Evolutionary conservation across 768 basidiomycete genomes (phyloP), one percentile per base, ranked within the genome.

Genomic region (Tricholoma furcatifolium): DNA sequence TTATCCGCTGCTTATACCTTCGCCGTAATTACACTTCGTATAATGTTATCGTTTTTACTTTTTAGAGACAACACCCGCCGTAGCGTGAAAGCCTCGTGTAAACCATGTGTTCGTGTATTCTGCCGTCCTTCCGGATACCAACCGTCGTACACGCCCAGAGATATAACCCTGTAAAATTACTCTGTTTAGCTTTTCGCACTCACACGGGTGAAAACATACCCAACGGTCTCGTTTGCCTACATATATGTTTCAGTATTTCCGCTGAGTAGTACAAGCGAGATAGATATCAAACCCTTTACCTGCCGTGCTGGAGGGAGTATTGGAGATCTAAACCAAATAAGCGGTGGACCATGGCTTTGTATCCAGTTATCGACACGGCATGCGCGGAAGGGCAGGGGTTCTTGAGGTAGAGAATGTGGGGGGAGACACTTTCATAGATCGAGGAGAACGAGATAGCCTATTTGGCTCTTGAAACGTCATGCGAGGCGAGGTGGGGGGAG

Each of bases 1-100:
- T 60, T 56, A 53, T 53, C 31, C 43, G 51, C 20, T 47, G 41
- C 51, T 43, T 54, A 57, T 57, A 45, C 50, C 51, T 63, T 55
- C 42, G 24, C 45, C 21, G 31, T 51, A 53, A 35, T 44, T 52
- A 53, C 39, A 39, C 46, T 21, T 30, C 48, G 17, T 59, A 59
- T 59, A 59, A 56, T 59, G 52, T 42, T 44, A 56, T 43, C 5
- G 45, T 18, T 55, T n/a, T 43, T 43, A 10, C 35, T 50, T 56
- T 49, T 55, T 51, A 41, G 12, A 18, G 15, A 5, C 6, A 18
- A 36, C 35, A 42, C 5, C 38, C 9, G 6, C 9, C 40, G n/a
- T 30, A 32, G 20, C 21, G 20, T 34, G 4, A 14, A 47, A 42
- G 52, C 58, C 58, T 59, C 54, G 46, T 56, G 58, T 44, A 34